Evolutionary conservation across 2,329 filamentous ascomycete species (phyloP).

Genomic region (Leptographium radiaticola): DNA sequence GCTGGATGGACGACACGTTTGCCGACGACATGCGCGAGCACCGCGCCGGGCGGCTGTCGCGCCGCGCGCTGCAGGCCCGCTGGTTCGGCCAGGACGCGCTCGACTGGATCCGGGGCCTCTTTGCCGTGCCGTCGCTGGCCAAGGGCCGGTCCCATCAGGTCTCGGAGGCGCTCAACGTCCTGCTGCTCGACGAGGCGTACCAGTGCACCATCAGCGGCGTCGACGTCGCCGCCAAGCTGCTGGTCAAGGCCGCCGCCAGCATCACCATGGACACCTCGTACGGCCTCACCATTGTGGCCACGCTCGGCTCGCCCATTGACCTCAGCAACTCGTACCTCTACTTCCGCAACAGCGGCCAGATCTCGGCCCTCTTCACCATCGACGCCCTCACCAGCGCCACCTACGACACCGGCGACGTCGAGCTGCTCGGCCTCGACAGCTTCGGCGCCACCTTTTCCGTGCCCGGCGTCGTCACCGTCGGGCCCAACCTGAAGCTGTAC

Average conservation of each 20-base stretch:
- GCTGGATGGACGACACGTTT: too few species aligned
- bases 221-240: not conserved
- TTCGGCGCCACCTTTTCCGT: slow-evolving; percentile 9
- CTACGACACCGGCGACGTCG: slow-evolving; percentile 2
- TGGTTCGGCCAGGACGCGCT: slow-evolving; percentile 8
- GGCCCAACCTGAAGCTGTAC: slow-evolving; percentile 6
- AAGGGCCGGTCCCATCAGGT: slow-evolving; percentile 4
- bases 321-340: slow-evolving; percentile 6
- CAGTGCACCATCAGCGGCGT: not conserved
- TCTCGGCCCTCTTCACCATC: slow-evolving; percentile 5
- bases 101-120: slow-evolving; percentile 2
- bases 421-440: slow-evolving; percentile 4
- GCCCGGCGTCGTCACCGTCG: slow-evolving; percentile 11
- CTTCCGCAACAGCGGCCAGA: slow-evolving; percentile 5
- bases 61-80: slow-evolving; percentile 6
- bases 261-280: slow-evolving; percentile 5
- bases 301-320: slow-evolving; percentile 5
- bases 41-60: too few species aligned
- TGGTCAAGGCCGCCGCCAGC: not conserved
- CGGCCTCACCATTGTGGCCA: slow-evolving; percentile 5
- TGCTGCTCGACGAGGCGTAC: not conserved
- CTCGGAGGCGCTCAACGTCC: slow-evolving; percentile 2
- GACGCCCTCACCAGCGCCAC: slow-evolving; percentile 4
- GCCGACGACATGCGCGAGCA: too few species aligned
- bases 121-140: not conserved